Evolutionary conservation across 176 grass and related monocot species (phyloP).

Genomic region (bread wheat (Triticum aestivum)): IWGSC_CS_RefSeq_v2.1 NC_057809.1:498304621-498305120

Average conservation of each 20-base stretch:
- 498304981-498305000: not conserved
- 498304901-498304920: not conserved
- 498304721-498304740: not conserved
- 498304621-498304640: not conserved
- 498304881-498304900: not conserved
- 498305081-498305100: not conserved
- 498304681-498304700: not conserved
- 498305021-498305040: not conserved
- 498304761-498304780: too few relatives aligned
- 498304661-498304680: not conserved
- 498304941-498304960: not conserved
- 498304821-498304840: not conserved
- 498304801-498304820: not conserved
- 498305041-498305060: not conserved
- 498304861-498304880: too few relatives aligned
- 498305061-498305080: not conserved
- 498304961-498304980: not conserved
- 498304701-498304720: not conserved
- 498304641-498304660: not conserved
- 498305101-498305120: not conserved
- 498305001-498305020: not conserved
- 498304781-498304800: not conserved
- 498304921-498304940: not conserved
- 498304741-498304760: not conserved
- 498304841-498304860: too few relatives aligned